phyloP scores from a whole-genome alignment of 306 rosid species.

The Clitoria ternatea region DNA sequence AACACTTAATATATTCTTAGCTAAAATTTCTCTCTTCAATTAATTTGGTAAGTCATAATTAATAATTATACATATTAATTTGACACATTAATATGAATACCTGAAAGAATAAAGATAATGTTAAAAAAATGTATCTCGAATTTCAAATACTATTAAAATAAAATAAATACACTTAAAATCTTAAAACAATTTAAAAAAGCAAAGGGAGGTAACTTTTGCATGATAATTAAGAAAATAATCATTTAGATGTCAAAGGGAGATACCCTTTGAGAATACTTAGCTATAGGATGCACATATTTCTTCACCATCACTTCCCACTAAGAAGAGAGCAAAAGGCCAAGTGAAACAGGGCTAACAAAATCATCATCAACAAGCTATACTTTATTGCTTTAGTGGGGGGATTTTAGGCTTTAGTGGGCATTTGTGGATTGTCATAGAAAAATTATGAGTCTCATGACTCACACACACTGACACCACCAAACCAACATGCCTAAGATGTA shows the following conservation, averaged over 20 bases:
- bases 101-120: no score
- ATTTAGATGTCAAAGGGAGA: slow-evolving; percentile 15
- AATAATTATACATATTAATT: no score
- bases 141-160: no score
- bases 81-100: no score
- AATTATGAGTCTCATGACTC: slow-evolving; percentile 44
- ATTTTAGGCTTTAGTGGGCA: slow-evolving; percentile 29
- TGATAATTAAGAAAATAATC: slow-evolving; percentile 28
- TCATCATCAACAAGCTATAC: slow-evolving; percentile 27
- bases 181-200: no score
- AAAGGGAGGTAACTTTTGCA: no score
- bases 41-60: no score
- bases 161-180: no score
- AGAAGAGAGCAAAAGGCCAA: slow-evolving; percentile 22
- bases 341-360: slow-evolving; percentile 29
- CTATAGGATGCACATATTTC: slow-evolving; percentile 17
- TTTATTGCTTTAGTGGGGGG: slow-evolving; percentile 49
- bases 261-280: slow-evolving; percentile 2
- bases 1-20: no score
- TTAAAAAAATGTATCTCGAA: no score
- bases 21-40: no score
- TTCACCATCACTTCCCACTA: slow-evolving; percentile 32
- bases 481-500: slow-evolving; percentile 32
- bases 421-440: slow-evolving; percentile 42
- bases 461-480: slow-evolving; percentile 3